Percentiles rank a stretch among this genome's conserved stretches.
phyloP scores from a whole-genome alignment of 441 rosid genomes.

The Brassica balearica region DNA sequence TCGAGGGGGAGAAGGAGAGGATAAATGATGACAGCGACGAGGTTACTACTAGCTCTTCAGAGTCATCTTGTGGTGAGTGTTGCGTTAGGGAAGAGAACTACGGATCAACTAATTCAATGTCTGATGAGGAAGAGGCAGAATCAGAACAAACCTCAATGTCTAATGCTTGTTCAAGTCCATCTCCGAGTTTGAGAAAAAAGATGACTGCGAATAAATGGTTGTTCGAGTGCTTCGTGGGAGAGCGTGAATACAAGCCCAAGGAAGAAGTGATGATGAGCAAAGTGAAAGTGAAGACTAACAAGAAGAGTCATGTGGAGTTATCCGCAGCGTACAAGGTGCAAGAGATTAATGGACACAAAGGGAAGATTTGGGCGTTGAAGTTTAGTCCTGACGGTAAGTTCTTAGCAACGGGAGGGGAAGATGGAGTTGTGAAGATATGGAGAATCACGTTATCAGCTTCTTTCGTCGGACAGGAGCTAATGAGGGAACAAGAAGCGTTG shows the following conservation, averaged over 20 bases:
- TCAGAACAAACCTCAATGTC: slow-evolving; percentile 13
- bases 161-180: slow-evolving; percentile 22
- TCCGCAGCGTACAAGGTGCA: slow-evolving; percentile 64
- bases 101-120: slow-evolving; percentile 38
- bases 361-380: slow-evolving; percentile 76
- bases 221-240: slow-evolving; percentile 46
- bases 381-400: slow-evolving; percentile 82
- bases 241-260: slow-evolving; percentile 26
- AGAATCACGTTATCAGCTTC: slow-evolving; percentile 47
- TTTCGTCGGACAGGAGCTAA: slow-evolving; percentile 38
- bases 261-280: slow-evolving; percentile 39
- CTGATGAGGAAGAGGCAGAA: slow-evolving; percentile 42
- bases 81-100: slow-evolving; percentile 51
- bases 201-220: slow-evolving; percentile 60
- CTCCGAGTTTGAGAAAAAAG: slow-evolving; percentile 38
- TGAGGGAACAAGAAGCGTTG: slow-evolving; percentile 41
- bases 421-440: slow-evolving; percentile 82
- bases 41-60: slow-evolving; percentile 49
- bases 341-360: slow-evolving; percentile 77
- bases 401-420: slow-evolving; percentile 89
- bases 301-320: slow-evolving; percentile 72
- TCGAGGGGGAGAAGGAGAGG: slow-evolving; percentile 55
- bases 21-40: slow-evolving; percentile 53
- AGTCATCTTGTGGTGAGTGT: slow-evolving; percentile 29
- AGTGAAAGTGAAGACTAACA: slow-evolving; percentile 63